Evolutionary conservation across 306 rosid genomes (phyloP).

Genomic region (Pueraria montana): DNA sequence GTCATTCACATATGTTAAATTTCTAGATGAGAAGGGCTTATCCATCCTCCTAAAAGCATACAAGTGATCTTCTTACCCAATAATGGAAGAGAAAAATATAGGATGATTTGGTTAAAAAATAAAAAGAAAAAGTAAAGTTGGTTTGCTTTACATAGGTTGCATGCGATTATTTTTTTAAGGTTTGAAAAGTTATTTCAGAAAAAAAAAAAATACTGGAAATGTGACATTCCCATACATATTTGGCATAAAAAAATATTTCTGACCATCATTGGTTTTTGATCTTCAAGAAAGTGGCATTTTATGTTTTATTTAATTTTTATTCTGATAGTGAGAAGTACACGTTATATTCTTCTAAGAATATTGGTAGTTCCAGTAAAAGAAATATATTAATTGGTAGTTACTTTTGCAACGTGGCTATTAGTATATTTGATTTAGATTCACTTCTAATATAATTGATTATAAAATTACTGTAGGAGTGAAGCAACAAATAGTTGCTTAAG

Average conservation of each 20-base stretch:
- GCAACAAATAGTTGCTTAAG: too few relatives aligned
- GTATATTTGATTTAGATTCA: too few relatives aligned
- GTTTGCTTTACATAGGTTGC: background rate
- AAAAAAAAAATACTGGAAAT: background rate
- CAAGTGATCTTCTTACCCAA: background rate
- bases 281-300: background rate
- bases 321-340: background rate
- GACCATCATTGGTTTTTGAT: background rate
- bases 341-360: background rate
- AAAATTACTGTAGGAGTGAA: too few relatives aligned
- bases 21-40: background rate
- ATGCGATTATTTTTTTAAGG: background rate
- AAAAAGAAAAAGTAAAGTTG: background rate
- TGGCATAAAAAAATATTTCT: background rate
- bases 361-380: too few relatives aligned
- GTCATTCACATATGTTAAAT: constrained; percentile 4
- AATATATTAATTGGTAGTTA: background rate
- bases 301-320: background rate
- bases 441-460: too few relatives aligned
- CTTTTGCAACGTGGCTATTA: background rate
- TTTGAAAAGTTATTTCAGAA: background rate
- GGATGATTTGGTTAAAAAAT: background rate
- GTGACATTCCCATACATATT: background rate
- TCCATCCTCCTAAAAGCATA: background rate
- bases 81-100: background rate